A percentile compares a stretch with the other conserved stretches of the same genome.
These are phyloP conservation scores for Exophiala mesophila DNA, from an alignment of 2,329 filamentous ascomycete genomes.

Conservation along the genomic window DNA sequence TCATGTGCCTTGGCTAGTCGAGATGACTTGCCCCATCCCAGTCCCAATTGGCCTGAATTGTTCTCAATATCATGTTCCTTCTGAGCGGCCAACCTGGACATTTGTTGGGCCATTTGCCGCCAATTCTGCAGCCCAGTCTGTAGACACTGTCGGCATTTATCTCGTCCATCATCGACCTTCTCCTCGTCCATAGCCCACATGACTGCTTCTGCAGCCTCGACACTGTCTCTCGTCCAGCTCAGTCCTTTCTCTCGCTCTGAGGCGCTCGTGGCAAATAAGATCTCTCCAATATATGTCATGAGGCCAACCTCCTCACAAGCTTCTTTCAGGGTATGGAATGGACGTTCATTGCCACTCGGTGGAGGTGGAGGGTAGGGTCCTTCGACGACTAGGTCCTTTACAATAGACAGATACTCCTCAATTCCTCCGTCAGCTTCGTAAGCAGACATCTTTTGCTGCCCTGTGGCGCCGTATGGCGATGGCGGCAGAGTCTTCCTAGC, in stretches of 20 bases:
- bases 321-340: slow-evolving; percentile 59
- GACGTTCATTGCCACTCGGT: slow-evolving; percentile 62
- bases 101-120: slow-evolving; percentile 68
- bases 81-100: slow-evolving; percentile 53
- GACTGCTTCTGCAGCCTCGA: slow-evolving; percentile 71
- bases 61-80: slow-evolving; percentile 32
- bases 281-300: slow-evolving; percentile 89
- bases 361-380: slow-evolving; percentile 65
- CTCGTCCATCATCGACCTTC: slow-evolving; percentile 40
- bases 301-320: slow-evolving; percentile 80
- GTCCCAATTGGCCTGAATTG: slow-evolving; percentile 35
- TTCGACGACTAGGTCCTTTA: slow-evolving; percentile 48
- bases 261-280: slow-evolving; percentile 68
- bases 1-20: slow-evolving; percentile 19
- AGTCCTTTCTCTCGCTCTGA: slow-evolving; percentile 62
- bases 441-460: slow-evolving; percentile 13
- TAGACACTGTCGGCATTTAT: slow-evolving; percentile 72
- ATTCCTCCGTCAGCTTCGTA: slow-evolving; percentile 24
- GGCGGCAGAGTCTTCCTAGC: slow-evolving; percentile 61
- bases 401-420: slow-evolving; percentile 15
- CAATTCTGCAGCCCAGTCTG: slow-evolving; percentile 74
- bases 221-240: slow-evolving; percentile 83
- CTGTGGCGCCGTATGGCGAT: slow-evolving; percentile 27
- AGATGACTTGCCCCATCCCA: slow-evolving; percentile 20
- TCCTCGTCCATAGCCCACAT: slow-evolving; percentile 44